Evolutionary conservation across 768 basidiomycete genomes (phyloP).

Genomic region (Porphyrellus cyaneotinctus): DNA sequence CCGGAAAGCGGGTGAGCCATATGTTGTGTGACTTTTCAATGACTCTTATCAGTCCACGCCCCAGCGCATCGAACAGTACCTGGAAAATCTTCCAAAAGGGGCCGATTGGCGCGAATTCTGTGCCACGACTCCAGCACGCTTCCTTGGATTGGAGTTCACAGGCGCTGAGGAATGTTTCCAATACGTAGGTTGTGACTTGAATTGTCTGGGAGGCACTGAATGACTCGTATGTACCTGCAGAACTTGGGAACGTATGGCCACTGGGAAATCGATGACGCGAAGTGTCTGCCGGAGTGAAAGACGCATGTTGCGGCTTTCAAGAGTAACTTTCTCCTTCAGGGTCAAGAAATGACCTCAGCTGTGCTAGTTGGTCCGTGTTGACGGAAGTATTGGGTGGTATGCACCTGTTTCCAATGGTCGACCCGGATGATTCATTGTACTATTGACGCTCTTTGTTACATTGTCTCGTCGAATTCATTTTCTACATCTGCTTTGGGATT

Average conservation of each 20-base stretch:
- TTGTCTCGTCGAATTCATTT: too few relatives aligned
- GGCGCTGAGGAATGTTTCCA: constrained; percentile 24
- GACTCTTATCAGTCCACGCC: not conserved
- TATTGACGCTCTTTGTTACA: too few relatives aligned
- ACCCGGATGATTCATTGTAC: too few relatives aligned
- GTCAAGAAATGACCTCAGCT: too few relatives aligned
- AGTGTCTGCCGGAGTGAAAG: constrained; percentile 2
- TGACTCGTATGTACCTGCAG: constrained; percentile 3
- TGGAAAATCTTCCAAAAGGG: constrained; percentile 27
- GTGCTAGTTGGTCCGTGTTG: too few relatives aligned
- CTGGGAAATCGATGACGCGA: constrained; percentile 23
- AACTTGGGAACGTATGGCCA: constrained; percentile 18
- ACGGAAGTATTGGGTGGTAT: too few relatives aligned
- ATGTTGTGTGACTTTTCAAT: not conserved
- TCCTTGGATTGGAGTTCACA: constrained; percentile 24
- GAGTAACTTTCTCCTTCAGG: too few relatives aligned
- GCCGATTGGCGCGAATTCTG: constrained; percentile 32
- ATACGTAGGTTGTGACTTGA: constrained; percentile 10
- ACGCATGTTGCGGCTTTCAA: not conserved
- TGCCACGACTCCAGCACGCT: constrained; percentile 29
- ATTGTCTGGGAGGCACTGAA: not conserved
- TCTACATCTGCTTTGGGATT: too few relatives aligned
- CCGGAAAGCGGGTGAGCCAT: constrained; percentile 21
- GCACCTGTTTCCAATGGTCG: too few relatives aligned
- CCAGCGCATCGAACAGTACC: constrained; percentile 29